phyloP scores from a whole-genome alignment of 139 green algal genomes.

The Asterochloris sp. region DNA sequence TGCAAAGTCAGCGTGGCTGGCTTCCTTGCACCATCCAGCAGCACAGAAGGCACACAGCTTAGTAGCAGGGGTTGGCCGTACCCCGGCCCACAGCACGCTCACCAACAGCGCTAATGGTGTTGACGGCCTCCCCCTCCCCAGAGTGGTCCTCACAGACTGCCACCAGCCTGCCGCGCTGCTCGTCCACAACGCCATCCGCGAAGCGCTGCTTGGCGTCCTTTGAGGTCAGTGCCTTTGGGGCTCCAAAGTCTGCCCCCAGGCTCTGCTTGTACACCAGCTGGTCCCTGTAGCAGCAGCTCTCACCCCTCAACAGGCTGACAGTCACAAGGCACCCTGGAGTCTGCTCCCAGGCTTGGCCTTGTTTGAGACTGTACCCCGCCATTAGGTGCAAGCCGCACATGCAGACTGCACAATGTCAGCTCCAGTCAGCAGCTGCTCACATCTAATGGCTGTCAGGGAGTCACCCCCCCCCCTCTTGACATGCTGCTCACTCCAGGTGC shows the following conservation, averaged over 20 bases:
- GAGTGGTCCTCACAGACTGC: slow-evolving; percentile 54
- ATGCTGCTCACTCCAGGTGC: too few relatives aligned
- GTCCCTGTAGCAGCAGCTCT: slow-evolving; percentile 38
- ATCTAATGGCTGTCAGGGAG: too few relatives aligned
- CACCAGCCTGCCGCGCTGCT: slow-evolving; percentile 39
- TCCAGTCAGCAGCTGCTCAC: too few relatives aligned
- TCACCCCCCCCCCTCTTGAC: too few relatives aligned
- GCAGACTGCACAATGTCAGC: too few relatives aligned
- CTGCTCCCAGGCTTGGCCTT: too few relatives aligned
- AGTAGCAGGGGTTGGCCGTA: not conserved
- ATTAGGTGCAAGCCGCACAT: too few relatives aligned
- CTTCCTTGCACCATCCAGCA: not conserved
- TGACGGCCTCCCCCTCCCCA: slow-evolving; percentile 38
- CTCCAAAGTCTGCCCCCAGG: slow-evolving; percentile 1
- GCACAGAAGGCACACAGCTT: not conserved
- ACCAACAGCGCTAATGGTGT: slow-evolving; percentile 57
- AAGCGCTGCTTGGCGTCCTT: slow-evolving; percentile 45
- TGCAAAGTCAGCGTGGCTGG: too few relatives aligned
- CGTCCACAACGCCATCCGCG: slow-evolving; percentile 48
- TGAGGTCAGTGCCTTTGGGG: slow-evolving; percentile 32
- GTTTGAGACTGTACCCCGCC: too few relatives aligned
- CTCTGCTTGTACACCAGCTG: slow-evolving; percentile 63
- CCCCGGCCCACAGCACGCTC: not conserved
- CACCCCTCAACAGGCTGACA: too few relatives aligned
- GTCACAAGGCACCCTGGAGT: too few relatives aligned